Evolutionary conservation across 306 rosid species (phyloP).

Genomic region (Cucurbita moschata): DNA sequence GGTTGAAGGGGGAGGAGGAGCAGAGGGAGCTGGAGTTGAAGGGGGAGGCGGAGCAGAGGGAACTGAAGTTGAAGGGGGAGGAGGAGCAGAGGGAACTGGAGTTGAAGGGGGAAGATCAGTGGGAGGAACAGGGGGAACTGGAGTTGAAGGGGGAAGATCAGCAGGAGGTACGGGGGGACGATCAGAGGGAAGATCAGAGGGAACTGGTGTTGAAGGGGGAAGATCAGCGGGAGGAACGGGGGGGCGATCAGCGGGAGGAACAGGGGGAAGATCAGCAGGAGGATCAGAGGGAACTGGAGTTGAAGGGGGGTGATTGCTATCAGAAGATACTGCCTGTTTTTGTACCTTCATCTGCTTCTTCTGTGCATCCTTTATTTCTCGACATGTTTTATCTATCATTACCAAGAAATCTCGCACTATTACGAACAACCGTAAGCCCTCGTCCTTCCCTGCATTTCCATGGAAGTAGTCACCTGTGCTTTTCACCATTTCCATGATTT

Average conservation of each 20-base stretch:
- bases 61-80: too few relatives aligned
- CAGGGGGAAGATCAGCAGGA: too few relatives aligned
- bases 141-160: background rate
- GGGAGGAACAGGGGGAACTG: background rate
- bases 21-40: too few relatives aligned
- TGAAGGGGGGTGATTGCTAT: constrained; percentile 10
- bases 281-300: background rate
- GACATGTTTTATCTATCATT: constrained; percentile 80
- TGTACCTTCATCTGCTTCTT: constrained; percentile 25
- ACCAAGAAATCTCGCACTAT: constrained; percentile 70
- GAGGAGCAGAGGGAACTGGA: too few relatives aligned
- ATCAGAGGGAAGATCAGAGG: background rate
- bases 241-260: too few relatives aligned
- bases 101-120: too few relatives aligned
- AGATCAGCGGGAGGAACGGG: background rate
- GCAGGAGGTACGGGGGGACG: background rate
- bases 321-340: constrained; percentile 28
- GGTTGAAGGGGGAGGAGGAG: too few relatives aligned
- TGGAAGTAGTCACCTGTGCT: constrained; percentile 92
- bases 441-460: constrained; percentile 77
- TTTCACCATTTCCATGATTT: constrained; percentile 67
- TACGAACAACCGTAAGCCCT: constrained; percentile 66
- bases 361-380: constrained; percentile 33
- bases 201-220: too few relatives aligned
- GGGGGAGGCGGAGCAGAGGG: too few relatives aligned